Evolutionary conservation across 768 basidiomycete genomes (phyloP).

Genomic region (Naganishia kalamii): DNA sequence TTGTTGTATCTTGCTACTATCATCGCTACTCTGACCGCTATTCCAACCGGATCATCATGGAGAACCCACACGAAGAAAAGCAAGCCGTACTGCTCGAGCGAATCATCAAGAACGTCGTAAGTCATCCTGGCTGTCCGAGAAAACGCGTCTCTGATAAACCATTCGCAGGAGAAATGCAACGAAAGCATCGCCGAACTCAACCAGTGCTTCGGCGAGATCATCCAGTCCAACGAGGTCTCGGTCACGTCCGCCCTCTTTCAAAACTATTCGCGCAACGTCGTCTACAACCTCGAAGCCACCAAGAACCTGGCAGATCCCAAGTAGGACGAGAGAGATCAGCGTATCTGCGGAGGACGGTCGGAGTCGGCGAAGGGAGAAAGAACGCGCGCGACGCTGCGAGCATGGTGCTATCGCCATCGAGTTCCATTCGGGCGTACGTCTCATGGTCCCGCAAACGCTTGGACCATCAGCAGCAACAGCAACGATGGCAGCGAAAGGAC

Average conservation of each 20-base stretch:
- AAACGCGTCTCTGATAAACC: slow-evolving; percentile 38
- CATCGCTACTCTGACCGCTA: too few species aligned
- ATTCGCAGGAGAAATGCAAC: slow-evolving; percentile 69
- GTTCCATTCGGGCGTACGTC: too few species aligned
- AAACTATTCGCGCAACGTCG: slow-evolving; percentile 87
- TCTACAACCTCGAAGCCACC: slow-evolving; percentile 74
- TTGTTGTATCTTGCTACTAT: too few species aligned
- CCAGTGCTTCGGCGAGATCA: slow-evolving; percentile 61
- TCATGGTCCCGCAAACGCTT: too few species aligned
- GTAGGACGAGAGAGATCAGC: slow-evolving; percentile 10
- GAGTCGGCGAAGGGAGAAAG: too few species aligned
- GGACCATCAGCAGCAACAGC: too few species aligned
- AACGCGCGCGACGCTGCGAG: too few species aligned
- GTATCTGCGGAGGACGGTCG: neutral
- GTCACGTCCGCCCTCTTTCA: slow-evolving; percentile 74
- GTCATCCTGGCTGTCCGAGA: slow-evolving; percentile 47
- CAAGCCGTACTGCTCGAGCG: slow-evolving; percentile 85
- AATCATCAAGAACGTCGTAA: slow-evolving; percentile 70
- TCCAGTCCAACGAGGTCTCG: slow-evolving; percentile 18
- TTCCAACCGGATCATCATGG: too few species aligned
- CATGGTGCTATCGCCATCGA: too few species aligned
- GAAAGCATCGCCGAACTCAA: slow-evolving; percentile 85
- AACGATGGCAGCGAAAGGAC: too few species aligned
- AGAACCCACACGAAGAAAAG: slow-evolving; percentile 89
- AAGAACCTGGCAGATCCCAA: slow-evolving; percentile 38